Base-by-base conservation (phyloP, 768 basidiomycete species). In the Mycena latifolia region DNA sequence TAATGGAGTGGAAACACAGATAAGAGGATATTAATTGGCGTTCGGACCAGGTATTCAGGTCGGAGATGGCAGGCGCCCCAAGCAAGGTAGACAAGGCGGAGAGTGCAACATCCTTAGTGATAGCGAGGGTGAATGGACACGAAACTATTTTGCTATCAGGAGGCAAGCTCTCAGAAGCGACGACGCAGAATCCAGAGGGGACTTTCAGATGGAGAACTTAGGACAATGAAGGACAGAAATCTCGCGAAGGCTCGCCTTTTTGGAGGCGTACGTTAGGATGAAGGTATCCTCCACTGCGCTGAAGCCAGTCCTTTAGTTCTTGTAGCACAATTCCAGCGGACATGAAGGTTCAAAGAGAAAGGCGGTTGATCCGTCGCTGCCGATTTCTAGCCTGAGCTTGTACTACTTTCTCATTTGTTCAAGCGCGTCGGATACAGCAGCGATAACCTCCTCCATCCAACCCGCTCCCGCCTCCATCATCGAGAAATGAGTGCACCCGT, bases 1-100 rank as follows among this genome's bases (percentile, higher is more conserved):
- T 58, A 53, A 92, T 82, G 81, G 82, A 86, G 75, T 94, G 92
- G 63, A 92, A 79, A 55, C 81, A 81, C 18, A 94, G 69, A 73
- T 95, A 95, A 1, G 84, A 78, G 65, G 86, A 86, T 37, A 93
- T 88, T 72, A 89, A 83, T 75, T 94, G 90, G 15, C 91, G 81
- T 71, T 88, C 89, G 18, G 84, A 79, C 87, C 88, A 89, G 20
- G 67, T 63, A n/a, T 77, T 73, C 68, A 69, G 56, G 12, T 33
- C 29, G 27, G 79, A 71, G 12, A 54, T 57, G 5, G 63, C 69
- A 14, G 71, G 72, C 17, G 71, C 58, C 24, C 73, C 73, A 28
- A 90, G 70, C 20, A 89, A 46, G 0, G 70, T 39, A n/a, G 70
- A 65, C 27, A 94, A 71, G 0, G 87, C 86, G 0, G 69, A 64